Conservation (phyloP, 331 rosid genomes). For the Quercus phellos region DNA sequence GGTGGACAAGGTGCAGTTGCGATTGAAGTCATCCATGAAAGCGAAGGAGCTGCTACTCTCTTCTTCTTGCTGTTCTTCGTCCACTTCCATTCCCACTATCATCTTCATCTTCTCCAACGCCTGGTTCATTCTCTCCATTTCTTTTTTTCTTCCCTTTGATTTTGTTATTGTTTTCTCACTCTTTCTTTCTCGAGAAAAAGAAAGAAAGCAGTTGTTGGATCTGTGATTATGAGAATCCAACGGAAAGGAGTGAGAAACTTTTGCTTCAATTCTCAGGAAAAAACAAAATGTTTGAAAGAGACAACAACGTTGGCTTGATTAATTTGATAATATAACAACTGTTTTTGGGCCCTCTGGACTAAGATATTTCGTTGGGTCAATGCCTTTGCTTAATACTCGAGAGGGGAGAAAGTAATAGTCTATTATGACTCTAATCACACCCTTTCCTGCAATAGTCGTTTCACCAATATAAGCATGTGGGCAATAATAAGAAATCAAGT, state of each 20-base stretch:
- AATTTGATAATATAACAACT: too few species aligned
- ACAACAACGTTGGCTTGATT: too few species aligned
- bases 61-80: slow-evolving; percentile 38
- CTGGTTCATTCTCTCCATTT: slow-evolving; percentile 74
- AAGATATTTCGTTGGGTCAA: too few species aligned
- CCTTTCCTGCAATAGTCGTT: too few species aligned
- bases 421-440: too few species aligned
- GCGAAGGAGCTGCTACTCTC: slow-evolving; percentile 33
- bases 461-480: too few species aligned
- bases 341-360: too few species aligned
- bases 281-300: too few species aligned
- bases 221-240: slow-evolving; percentile 2
- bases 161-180: slow-evolving; percentile 4
- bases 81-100: slow-evolving; percentile 78
- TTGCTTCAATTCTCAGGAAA: slow-evolving; percentile 21
- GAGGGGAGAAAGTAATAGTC: too few species aligned
- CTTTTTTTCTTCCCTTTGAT: too few species aligned
- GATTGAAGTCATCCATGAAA: slow-evolving; percentile 75
- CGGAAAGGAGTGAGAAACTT: background rate
- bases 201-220: slow-evolving; percentile 11
- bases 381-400: too few species aligned
- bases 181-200: slow-evolving; percentile 30
- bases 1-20: slow-evolving; percentile 77
- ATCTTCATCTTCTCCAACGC: slow-evolving; percentile 84
- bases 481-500: too few species aligned